Evolutionary conservation across 2,329 filamentous ascomycete genomes (phyloP).

Genomic region (Macroventuria anomochaeta): DNA sequence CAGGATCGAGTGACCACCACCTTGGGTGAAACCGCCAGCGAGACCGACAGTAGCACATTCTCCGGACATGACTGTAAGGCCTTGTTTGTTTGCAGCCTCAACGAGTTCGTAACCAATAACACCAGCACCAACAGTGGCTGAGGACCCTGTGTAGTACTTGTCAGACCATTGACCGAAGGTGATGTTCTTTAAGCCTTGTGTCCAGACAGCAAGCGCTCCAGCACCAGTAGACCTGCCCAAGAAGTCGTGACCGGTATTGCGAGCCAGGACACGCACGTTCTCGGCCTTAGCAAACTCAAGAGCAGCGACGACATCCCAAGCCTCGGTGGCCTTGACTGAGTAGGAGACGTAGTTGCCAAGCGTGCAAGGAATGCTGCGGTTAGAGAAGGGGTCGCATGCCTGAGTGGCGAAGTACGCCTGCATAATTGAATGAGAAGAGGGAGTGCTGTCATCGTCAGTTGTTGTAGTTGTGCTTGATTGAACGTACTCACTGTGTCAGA

Average conservation of each 20-base stretch:
- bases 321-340: conserved; percentile 44
- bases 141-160: conserved; percentile 33
- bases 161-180: conserved; percentile 30
- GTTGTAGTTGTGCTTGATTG: conserved; percentile 8
- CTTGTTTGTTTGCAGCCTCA: conserved; percentile 25
- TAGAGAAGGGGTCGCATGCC: conserved; percentile 25
- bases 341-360: conserved; percentile 42
- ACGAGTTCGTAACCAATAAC: conserved; percentile 36
- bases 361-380: conserved; percentile 21
- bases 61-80: conserved; percentile 35
- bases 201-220: conserved; percentile 40
- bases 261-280: conserved; percentile 37
- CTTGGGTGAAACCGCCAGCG: conserved; percentile 42
- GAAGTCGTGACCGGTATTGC: conserved; percentile 41
- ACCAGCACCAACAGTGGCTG: conserved; percentile 38
- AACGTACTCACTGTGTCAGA: conserved; percentile 25
- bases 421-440: conserved; percentile 25
- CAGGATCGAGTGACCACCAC: conserved; percentile 39
- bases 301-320: conserved; percentile 23
- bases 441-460: conserved; percentile 10
- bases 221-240: conserved; percentile 39
- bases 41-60: conserved; percentile 44
- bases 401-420: conserved; percentile 25
- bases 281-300: conserved; percentile 32
- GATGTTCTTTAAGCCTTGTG: conserved; percentile 35